phyloP scores from a whole-genome alignment of 208 protist genomes.

The Leishmania major region DNA sequence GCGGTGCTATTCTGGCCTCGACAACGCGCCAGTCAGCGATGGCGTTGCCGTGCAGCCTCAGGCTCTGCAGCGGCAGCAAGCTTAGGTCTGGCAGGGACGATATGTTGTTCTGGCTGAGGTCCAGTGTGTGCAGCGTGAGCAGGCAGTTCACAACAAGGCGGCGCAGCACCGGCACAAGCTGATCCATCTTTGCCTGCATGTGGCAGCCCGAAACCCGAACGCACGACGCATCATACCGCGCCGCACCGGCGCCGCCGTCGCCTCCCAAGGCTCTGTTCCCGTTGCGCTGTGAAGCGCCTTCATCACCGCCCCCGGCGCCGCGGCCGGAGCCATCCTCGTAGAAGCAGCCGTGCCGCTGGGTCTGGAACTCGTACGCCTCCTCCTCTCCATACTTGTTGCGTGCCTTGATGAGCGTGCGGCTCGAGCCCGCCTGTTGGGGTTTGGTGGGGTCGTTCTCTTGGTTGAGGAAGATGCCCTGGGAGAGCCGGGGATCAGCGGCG shows the following conservation, averaged over 20 bases:
- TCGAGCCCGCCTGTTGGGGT: conserved; percentile 1
- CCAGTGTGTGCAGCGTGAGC: conserved; percentile 72
- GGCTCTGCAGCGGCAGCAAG: conserved; percentile 67
- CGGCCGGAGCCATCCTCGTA: conserved; percentile 11
- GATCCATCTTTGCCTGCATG: conserved; percentile 50
- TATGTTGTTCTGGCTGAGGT: conserved; percentile 81
- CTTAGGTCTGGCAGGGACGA: conserved; percentile 60
- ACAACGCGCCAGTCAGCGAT: conserved; percentile 78
- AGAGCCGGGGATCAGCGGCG: conserved; percentile 46
- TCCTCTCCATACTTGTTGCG: conserved; percentile 88
- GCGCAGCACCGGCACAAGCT: conserved; percentile 68
- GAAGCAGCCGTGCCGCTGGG: conserved; percentile 43
- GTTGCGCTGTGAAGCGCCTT: neutral
- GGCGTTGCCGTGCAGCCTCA: conserved; percentile 78
- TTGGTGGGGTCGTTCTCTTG: conserved; percentile 66
- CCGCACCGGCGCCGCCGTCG: conserved; percentile 1
- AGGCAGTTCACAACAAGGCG: conserved; percentile 74
- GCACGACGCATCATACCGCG: conserved; percentile 61
- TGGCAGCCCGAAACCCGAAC: conserved; percentile 73
- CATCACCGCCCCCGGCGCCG: conserved; percentile 1
- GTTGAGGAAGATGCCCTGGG: conserved; percentile 78
- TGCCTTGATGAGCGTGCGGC: conserved; percentile 80
- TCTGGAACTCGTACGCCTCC: conserved; percentile 89
- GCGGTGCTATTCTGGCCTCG: conserved; percentile 57
- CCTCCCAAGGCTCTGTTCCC: neutral